Percentiles rank a stretch among this genome's conserved stretches.
These are phyloP conservation scores for Sordariomycetes sp. DNA, from an alignment of 2,329 filamentous ascomycete species.

Conservation along the genomic window DNA sequence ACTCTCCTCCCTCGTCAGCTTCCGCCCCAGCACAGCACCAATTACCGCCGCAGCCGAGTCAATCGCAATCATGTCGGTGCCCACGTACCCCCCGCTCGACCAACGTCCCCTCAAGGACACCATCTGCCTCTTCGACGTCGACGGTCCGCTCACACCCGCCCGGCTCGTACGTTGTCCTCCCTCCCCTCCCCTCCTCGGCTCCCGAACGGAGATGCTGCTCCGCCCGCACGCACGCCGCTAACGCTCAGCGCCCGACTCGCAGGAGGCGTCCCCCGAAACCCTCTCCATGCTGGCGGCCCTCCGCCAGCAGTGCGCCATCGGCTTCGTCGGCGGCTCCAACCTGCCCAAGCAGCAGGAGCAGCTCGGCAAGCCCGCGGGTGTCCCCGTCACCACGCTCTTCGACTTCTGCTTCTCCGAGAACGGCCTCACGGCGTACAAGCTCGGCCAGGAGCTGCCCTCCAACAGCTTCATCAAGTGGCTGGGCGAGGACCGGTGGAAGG, in stretches of 20 bases:
- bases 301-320: slow-evolving; percentile 81
- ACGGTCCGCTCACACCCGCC: slow-evolving; percentile 80
- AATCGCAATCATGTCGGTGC: slow-evolving; percentile 27
- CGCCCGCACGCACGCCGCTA: too few species aligned
- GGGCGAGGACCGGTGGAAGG: slow-evolving; percentile 75
- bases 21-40: too few species aligned
- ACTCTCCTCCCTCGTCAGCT: too few species aligned
- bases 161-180: slow-evolving; percentile 52
- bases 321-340: slow-evolving; percentile 89
- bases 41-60: too few species aligned
- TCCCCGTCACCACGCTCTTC: slow-evolving; percentile 75
- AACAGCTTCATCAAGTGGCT: slow-evolving; percentile 89
- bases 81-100: slow-evolving; percentile 62
- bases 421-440: slow-evolving; percentile 81
- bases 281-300: slow-evolving; percentile 69
- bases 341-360: slow-evolving; percentile 94
- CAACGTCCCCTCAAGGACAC: slow-evolving; percentile 87
- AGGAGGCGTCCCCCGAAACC: slow-evolving; percentile 73
- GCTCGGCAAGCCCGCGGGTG: slow-evolving; percentile 55
- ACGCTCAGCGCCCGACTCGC: too few species aligned
- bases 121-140: slow-evolving; percentile 92
- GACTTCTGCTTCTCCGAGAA: slow-evolving; percentile 98
- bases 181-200: not conserved
- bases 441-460: slow-evolving; percentile 65
- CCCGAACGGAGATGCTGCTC: too few species aligned